Base-by-base conservation (phyloP, 2,329 filamentous ascomycete species). In the Calcarisporium arbuscula region DNA sequence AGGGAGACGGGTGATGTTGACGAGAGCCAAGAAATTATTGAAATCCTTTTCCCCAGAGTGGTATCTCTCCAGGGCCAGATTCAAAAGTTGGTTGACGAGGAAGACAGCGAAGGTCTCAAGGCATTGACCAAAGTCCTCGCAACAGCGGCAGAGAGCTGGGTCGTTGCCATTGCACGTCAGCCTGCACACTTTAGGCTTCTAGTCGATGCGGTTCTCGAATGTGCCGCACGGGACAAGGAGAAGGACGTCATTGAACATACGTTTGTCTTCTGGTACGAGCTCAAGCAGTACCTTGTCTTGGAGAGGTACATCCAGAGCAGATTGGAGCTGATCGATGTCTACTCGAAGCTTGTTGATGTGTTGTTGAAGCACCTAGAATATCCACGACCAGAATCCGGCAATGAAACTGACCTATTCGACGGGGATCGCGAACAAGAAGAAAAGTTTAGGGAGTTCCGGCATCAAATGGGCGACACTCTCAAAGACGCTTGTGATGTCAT, bases 401-500 rank as follows among this genome's bases (percentile, higher is more conserved):
- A 83, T 46, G 81, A 90, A 47, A 69, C 72, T 10, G 92, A 98
- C 57, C 67, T 96, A 1, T 98, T 98, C 53, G 90, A 95, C 42
- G 92, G 92, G 34, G 92, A 98, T 56, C 80, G 90, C 26, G 92
- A 96, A 56, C 82, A 87, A 41, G 92, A 98, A 58, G 92, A 98
- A 51, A 94, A 92, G 57, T 98, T 98, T 64, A 80, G 92, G 30
- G 87, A 94, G 52, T 98, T 96, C 68, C 76, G 92, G 46, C 92
- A 98, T 56, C 80, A 87, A 34, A 96, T 98, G 87, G 92, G 92
- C 22, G 94, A 98, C 55, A 94, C 94, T 0, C 73, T 98, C 32
- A 98, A 98, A 62, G 92, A 98, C 53, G 86, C 86, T 35, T 98
- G 92, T 59, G 85, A 95, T 55, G 90, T 98, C 26, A 88, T 98